Conservation (phyloP, 164 flowering plant genomes). For the Vitis cinerea region DNA sequence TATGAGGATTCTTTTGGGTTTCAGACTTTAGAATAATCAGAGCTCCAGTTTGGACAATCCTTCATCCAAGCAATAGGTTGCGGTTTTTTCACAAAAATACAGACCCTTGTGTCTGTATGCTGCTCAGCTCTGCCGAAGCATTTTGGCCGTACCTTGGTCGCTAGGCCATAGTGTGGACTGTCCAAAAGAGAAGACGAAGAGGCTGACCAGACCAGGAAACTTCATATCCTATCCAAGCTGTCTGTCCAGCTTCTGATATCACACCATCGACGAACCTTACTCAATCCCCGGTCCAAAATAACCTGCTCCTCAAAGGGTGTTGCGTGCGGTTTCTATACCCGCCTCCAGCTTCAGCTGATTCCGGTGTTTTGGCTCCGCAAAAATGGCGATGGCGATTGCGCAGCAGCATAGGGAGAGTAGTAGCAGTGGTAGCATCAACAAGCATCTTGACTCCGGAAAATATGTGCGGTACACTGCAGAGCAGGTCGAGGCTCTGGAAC, state of each 20-base stretch:
- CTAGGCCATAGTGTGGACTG: background rate
- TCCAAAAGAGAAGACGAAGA: background rate
- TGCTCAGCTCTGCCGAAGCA: background rate
- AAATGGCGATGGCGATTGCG: constrained; percentile 75
- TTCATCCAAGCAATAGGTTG: no score
- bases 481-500: constrained; percentile 76
- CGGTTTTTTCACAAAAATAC: background rate
- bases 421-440: constrained; percentile 53
- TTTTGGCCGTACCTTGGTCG: constrained; percentile 21
- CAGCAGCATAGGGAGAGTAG: constrained; percentile 63
- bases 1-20: no score
- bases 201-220: constrained; percentile 3
- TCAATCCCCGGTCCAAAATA: no score
- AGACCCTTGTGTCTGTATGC: background rate
- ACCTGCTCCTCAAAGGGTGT: no score
- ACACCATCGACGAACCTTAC: background rate
- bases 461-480: constrained; percentile 75
- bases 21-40: no score
- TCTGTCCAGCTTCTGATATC: constrained; percentile 6
- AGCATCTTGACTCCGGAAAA: constrained; percentile 60
- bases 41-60: no score
- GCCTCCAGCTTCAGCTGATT: background rate
- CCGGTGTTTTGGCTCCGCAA: constrained; percentile 1
- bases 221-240: constrained; percentile 12
- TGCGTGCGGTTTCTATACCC: no score